Percentiles rank a stretch among this genome's conserved stretches.
Evolutionary conservation across 495 filamentous ascomycete genomes (phyloP).

Genomic region (Aspergillus saccharolyticus): DNA sequence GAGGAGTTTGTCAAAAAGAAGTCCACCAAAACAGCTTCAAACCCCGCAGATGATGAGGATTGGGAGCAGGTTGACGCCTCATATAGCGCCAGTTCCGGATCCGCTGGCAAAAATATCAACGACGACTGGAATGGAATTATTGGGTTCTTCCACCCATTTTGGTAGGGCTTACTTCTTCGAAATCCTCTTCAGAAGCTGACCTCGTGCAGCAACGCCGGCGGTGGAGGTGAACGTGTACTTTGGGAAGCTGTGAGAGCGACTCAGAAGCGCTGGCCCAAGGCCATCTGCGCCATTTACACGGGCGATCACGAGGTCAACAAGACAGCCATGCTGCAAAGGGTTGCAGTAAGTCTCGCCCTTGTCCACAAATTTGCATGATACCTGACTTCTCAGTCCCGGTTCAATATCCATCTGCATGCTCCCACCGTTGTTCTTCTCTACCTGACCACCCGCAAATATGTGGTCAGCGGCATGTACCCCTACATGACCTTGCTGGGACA

Average conservation of each 20-base stretch:
- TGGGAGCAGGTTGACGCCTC: slow-evolving; percentile 69
- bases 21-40: slow-evolving; percentile 16
- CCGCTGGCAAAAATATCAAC: slow-evolving; percentile 47
- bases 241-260: slow-evolving; percentile 94
- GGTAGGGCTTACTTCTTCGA: slow-evolving; percentile 42
- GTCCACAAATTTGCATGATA: neutral
- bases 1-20: slow-evolving; percentile 42
- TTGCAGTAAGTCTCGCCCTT: slow-evolving; percentile 49
- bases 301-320: slow-evolving; percentile 88
- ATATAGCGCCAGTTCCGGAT: slow-evolving; percentile 37
- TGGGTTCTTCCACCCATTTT: slow-evolving; percentile 97
- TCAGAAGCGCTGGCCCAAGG: slow-evolving; percentile 82
- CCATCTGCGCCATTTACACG: slow-evolving; percentile 87
- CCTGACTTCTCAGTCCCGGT: slow-evolving; percentile 55
- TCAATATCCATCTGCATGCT: slow-evolving; percentile 85
- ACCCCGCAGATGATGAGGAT: slow-evolving; percentile 53
- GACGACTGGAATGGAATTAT: slow-evolving; percentile 75
- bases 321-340: slow-evolving; percentile 67
- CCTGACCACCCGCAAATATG: slow-evolving; percentile 78
- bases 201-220: slow-evolving; percentile 75
- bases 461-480: slow-evolving; percentile 78
- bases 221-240: slow-evolving; percentile 91
- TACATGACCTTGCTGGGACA: slow-evolving; percentile 94
- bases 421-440: slow-evolving; percentile 84
- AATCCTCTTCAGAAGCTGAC: neutral